These are phyloP conservation scores for Hapsidospora chrysogenum DNA, from an alignment of 495 filamentous ascomycete genomes.

Conservation along the genomic window DNA sequence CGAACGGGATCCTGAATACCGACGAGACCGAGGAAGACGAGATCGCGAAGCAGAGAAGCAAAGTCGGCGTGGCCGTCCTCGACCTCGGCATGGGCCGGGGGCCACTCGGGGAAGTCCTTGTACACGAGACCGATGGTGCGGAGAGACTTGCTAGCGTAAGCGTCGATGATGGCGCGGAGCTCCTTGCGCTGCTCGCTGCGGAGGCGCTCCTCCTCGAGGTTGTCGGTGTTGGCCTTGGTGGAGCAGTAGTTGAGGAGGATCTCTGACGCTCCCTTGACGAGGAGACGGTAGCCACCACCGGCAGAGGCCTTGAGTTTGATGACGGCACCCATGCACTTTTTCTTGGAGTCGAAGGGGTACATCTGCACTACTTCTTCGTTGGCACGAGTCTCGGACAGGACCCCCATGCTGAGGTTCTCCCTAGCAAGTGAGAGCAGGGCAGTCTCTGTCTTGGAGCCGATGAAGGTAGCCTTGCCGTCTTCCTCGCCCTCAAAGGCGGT, in stretches of 20 bases:
- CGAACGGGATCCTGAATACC: constrained; percentile 71
- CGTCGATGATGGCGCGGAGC: constrained; percentile 36
- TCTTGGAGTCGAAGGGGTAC: constrained; percentile 70
- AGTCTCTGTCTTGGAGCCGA: constrained; percentile 65
- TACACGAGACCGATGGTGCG: constrained; percentile 79
- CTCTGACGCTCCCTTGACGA: constrained; percentile 82
- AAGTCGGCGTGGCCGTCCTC: constrained; percentile 46
- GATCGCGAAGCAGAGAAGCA: constrained; percentile 55
- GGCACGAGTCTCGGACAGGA: constrained; percentile 50
- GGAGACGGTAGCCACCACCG: constrained; percentile 36
- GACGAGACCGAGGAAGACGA: constrained; percentile 50
- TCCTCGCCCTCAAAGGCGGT: constrained; percentile 59
- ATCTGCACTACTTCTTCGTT: constrained; percentile 55
- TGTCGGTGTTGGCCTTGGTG: constrained; percentile 31
- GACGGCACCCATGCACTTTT: constrained; percentile 85
- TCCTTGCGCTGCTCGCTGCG: constrained; percentile 28
- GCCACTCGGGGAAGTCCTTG: constrained; percentile 81
- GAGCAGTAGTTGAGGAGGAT: constrained; percentile 63
- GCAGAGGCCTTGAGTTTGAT: constrained; percentile 37
- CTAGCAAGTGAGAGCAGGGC: constrained; percentile 38
- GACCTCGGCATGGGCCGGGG: constrained; percentile 39
- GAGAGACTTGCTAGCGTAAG: constrained; percentile 67
- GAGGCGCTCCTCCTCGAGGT: constrained; percentile 42
- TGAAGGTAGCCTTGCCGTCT: constrained; percentile 38
- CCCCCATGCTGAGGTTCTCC: constrained; percentile 60